These are phyloP conservation scores for Pichia pseudocactophila DNA, from an alignment of 805 yeast genomes.

Conservation along the genomic window DNA sequence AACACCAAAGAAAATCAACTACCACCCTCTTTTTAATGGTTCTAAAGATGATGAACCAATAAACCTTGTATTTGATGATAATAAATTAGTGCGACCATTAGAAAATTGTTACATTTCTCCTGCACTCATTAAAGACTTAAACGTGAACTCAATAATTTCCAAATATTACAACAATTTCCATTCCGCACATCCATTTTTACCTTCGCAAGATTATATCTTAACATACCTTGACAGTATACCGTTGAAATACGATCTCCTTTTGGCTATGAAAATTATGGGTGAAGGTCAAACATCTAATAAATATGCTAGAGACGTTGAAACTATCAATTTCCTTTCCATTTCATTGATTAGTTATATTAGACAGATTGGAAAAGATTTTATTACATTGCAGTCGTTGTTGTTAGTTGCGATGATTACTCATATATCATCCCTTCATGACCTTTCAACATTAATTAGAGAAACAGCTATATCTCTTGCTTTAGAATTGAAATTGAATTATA, in stretches of 20 bases:
- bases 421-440: conserved; percentile 42
- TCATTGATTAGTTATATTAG: conserved; percentile 26
- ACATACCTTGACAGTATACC: conserved; percentile 28
- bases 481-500: conserved; percentile 30
- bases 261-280: conserved; percentile 40
- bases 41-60: conserved; percentile 22
- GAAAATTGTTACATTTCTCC: conserved; percentile 25
- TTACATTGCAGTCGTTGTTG: conserved; percentile 35
- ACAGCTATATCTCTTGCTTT: conserved; percentile 32
- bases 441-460: conserved; percentile 35
- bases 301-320: conserved; percentile 33
- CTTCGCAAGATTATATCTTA: conserved; percentile 29
- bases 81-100: conserved; percentile 11
- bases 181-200: conserved; percentile 39
- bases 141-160: conserved; percentile 21
- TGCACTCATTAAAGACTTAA: conserved; percentile 18
- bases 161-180: conserved; percentile 33
- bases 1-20: conserved; percentile 14
- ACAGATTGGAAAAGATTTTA: conserved; percentile 32
- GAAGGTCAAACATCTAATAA: conserved; percentile 36
- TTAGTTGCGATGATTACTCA: conserved; percentile 38
- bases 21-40: conserved; percentile 25
- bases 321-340: conserved; percentile 30
- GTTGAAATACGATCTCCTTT: conserved; percentile 33
- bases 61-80: conserved; percentile 21